Base-by-base conservation (phyloP, 2,329 filamentous ascomycete species). In the Pleoardoris graminearum region DNA sequence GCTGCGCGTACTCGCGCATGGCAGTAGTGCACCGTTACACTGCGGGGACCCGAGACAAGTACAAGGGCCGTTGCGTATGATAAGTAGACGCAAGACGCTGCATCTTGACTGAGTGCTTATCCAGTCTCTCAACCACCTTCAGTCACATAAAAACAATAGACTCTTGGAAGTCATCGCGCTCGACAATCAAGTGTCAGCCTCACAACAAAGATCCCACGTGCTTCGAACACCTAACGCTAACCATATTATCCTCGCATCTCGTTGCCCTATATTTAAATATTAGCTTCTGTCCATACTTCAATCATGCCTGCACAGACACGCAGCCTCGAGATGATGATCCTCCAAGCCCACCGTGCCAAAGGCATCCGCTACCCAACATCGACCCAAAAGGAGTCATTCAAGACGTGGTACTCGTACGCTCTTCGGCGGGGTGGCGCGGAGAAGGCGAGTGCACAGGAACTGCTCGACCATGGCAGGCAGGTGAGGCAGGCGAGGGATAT, bases 321-420 rank as follows among this genome's bases (percentile, higher is more conserved):
- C 41, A 63, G 62, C 17, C 67, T 72, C 50, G 66, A 70, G 43
- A 55, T 62, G 5, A 62, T 67, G 53, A 60, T 72, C 11, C 60
- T 72, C 1, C 63, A 69, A 55, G 69, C 69, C 11, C 69, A 72
- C 46, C 68, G 68, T 38, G 69, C 69, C 0, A 72, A 72, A 39
- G 69, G 69, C 11, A 55, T 71, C 10, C 65, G 67, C 36, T 72
- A 69, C 41, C 66, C 67, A 1, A 65, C 67, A 11, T 55, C 63
- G 14, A 32, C 54, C 0, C 66, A 68, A 21, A 71, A 71, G 53
- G 66, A 72, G 14, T 71, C 65, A 35, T 68, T 70, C 55, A 71
- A 71, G 51, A 72, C 69, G 0, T 72, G 69, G 69, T 72, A 72
- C 48, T 70, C 69, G 4, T 71, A 71, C 51, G 68, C 65, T 2